phyloP scores from a whole-genome alignment of 306 rosid species.

The Glycine tomentella region DNA sequence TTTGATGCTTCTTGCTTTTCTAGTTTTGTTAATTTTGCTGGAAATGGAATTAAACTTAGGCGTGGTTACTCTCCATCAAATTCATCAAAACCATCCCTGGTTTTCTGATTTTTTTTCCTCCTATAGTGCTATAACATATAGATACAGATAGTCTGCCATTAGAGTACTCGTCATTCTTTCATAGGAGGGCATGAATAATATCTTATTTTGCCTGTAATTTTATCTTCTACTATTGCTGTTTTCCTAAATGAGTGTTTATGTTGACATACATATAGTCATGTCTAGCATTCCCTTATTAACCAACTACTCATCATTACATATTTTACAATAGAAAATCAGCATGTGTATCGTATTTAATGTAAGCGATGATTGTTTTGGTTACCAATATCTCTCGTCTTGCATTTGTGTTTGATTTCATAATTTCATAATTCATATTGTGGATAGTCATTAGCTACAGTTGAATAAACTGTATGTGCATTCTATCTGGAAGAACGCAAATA shows the following conservation, averaged over 20 bases:
- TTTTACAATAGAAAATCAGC: slow-evolving; percentile 25
- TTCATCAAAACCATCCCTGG: slow-evolving; percentile 87
- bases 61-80: slow-evolving; percentile 92
- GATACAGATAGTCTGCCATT: slow-evolving; percentile 15
- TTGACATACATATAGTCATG: slow-evolving; percentile 15
- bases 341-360: slow-evolving; percentile 18
- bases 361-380: slow-evolving; percentile 20
- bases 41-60: slow-evolving; percentile 84
- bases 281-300: slow-evolving; percentile 8
- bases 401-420: slow-evolving; percentile 36
- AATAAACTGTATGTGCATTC: slow-evolving; percentile 15
- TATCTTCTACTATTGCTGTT: slow-evolving; percentile 14
- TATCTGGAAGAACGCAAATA: slow-evolving; percentile 27
- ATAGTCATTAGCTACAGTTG: slow-evolving; percentile 24
- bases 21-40: slow-evolving; percentile 63
- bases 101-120: slow-evolving; percentile 34
- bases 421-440: not conserved
- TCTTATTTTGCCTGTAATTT: slow-evolving; percentile 37
- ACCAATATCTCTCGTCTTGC: not conserved
- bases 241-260: slow-evolving; percentile 11
- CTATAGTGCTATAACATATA: slow-evolving; percentile 12
- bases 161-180: slow-evolving; percentile 12
- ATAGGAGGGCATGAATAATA: not conserved
- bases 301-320: not conserved
- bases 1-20: slow-evolving; percentile 88